Base-by-base conservation (phyloP, 495 filamentous ascomycete genomes). In the Cudoniella acicularis region DNA sequence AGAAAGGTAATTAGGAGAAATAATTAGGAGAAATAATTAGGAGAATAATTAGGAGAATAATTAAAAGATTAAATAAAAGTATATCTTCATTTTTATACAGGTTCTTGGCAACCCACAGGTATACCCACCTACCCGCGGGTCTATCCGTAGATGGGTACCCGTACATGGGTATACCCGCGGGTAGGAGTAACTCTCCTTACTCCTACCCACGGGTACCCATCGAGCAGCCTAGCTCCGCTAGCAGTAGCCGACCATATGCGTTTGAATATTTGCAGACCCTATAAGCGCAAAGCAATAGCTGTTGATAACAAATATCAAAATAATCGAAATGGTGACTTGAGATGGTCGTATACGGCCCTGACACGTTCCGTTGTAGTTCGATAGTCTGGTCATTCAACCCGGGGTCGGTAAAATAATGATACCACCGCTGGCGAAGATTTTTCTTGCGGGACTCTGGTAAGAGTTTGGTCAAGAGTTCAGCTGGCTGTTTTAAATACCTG, bases 271-370 rank as follows among this genome's bases (percentile, higher is more conserved):
- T 55, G 8, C 36, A 61, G 11, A 61, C 30, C n/a, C 51, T 16
- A 56, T 49, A 61, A 9, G 45, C 11, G 21, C 52, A 61, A 26
- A 61, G 40, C 59, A 22, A 61, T 54, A 61, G 23, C 25, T 61
- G 45, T 56, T 61, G 45, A 56, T 61, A 61, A 23, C 2, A 27
- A 36, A 50, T 23, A 41, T 61, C 46, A 50, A 61, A 61, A 55
- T 20, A 13, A 46, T 61, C 52, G 22, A 56, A 10, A 48, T 40
- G 20, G 21, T 13, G 36, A 2, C 13, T 30, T 54, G 21, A 25
- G 25, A 60, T 21, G 36, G 57, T 49, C 24, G 18, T 21, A 56
- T 47, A 56, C 47, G 54, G 48, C n/a, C n/a, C n/a, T 2, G 41
- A 45, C n/a, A 17, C 17, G n/a, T 42, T 55, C 49, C 49, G 40